Percentiles rank a stretch among this genome's conserved stretches.
Evolutionary conservation across 129 eudicot species (phyloP).

Genomic region (Flaveria sonorensis): DNA sequence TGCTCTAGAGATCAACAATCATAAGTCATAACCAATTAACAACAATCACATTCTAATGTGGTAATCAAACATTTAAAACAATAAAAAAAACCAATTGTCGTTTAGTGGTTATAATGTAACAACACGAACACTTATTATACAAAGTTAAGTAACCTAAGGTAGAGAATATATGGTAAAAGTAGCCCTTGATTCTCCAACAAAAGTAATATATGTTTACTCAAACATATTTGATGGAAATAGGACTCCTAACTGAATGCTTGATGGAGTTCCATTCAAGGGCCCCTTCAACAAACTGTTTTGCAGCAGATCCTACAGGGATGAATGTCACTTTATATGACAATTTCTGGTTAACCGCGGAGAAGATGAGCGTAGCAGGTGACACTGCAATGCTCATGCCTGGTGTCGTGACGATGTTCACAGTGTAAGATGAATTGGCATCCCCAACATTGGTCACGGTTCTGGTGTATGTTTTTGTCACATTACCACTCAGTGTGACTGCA

Average conservation of each 20-base stretch:
- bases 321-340: conserved; percentile 41
- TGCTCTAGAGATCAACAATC: too few relatives aligned
- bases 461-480: conserved; percentile 28
- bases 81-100: too few relatives aligned
- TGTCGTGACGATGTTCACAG: conserved; percentile 8
- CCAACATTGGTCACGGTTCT: conserved; percentile 65
- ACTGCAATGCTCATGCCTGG: conserved; percentile 31
- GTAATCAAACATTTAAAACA: too few relatives aligned
- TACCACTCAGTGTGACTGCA: conserved; percentile 27
- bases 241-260: conserved; percentile 42
- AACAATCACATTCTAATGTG: too few relatives aligned
- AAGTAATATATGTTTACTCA: conserved; percentile 9
- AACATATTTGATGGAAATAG: conserved; percentile 36
- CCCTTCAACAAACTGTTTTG: conserved; percentile 30
- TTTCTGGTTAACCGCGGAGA: conserved; percentile 39
- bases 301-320: background rate
- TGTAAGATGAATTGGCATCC: conserved; percentile 42
- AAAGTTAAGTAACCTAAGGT: too few relatives aligned
- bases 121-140: too few relatives aligned
- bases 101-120: too few relatives aligned
- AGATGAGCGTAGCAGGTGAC: conserved; percentile 35
- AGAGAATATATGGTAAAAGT: too few relatives aligned
- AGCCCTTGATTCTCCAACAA: background rate
- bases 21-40: too few relatives aligned
- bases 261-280: conserved; percentile 34